phyloP scores from a whole-genome alignment of 1,139 yeast genomes.

The Blastobotrys apis region DNA sequence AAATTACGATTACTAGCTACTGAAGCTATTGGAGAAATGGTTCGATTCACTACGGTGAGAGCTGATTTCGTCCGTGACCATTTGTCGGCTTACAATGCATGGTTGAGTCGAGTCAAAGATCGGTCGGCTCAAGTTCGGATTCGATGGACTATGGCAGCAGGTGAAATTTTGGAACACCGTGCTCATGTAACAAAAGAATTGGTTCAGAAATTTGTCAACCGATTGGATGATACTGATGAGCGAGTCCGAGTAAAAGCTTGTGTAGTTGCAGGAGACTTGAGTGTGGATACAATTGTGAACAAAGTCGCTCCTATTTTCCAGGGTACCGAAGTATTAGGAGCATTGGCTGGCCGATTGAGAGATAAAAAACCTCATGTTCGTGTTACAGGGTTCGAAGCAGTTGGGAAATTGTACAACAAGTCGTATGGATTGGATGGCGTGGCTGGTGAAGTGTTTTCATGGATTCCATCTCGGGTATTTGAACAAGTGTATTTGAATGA shows the following conservation, averaged over 20 bases:
- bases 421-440: conserved; percentile 20
- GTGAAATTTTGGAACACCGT: conserved; percentile 43
- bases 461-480: conserved; percentile 64
- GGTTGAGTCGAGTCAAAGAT: conserved; percentile 76
- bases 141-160: conserved; percentile 63
- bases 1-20: conserved; percentile 65
- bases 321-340: conserved; percentile 29
- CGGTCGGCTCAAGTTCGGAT: conserved; percentile 58
- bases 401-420: conserved; percentile 51
- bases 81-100: conserved; percentile 58
- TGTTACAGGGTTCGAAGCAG: conserved; percentile 50
- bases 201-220: conserved; percentile 56
- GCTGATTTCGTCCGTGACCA: conserved; percentile 59
- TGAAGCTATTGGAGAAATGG: conserved; percentile 63
- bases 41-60: conserved; percentile 47
- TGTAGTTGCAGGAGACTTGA: conserved; percentile 37
- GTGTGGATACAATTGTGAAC: conserved; percentile 39
- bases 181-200: conserved; percentile 47
- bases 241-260: conserved; percentile 66
- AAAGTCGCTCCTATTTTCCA: conserved; percentile 29
- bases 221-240: conserved; percentile 73
- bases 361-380: conserved; percentile 71
- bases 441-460: conserved; percentile 33
- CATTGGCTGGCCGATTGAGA: conserved; percentile 47
- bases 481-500: conserved; percentile 75